phyloP scores from a whole-genome alignment of 202 grass and related monocot genomes.

The Panicum hallii region DNA sequence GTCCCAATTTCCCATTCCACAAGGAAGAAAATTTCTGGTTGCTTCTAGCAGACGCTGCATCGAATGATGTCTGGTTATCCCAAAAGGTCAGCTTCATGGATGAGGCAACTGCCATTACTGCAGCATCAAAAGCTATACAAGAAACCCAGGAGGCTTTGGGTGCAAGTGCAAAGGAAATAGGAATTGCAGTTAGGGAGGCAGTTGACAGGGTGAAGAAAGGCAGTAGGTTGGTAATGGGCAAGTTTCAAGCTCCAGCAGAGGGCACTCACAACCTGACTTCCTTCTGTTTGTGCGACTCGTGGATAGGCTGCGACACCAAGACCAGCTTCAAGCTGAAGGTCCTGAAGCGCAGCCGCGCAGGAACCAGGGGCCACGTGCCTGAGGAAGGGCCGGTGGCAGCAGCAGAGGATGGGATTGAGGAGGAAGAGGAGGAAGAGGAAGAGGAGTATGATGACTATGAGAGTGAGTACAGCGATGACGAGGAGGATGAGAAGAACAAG shows the following conservation, averaged over 20 bases:
- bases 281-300: conserved; percentile 82
- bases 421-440: conserved; percentile 99
- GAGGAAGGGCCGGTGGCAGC: conserved; percentile 67
- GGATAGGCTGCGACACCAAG: conserved; percentile 91
- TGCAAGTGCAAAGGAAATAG: conserved; percentile 71
- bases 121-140: conserved; percentile 92
- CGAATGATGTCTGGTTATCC: conserved; percentile 94
- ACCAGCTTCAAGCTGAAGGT: conserved; percentile 90
- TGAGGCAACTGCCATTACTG: conserved; percentile 79
- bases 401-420: conserved; percentile 81
- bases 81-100: conserved; percentile 98
- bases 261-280: conserved; percentile 81
- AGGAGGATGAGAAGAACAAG: conserved; percentile 79
- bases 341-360: conserved; percentile 73
- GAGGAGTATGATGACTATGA: conserved; percentile 92
- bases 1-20: conserved; percentile 80
- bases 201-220: conserved; percentile 93
- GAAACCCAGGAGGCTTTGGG: conserved; percentile 89
- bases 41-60: conserved; percentile 66
- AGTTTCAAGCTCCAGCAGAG: conserved; percentile 84
- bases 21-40: conserved; percentile 99
- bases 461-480: conserved; percentile 96
- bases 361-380: conserved; percentile 62
- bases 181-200: conserved; percentile 64
- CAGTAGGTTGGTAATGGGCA: conserved; percentile 88